phyloP scores from a whole-genome alignment of 371 early-diverging fungal species.

The Capillidium heterosporum region DNA sequence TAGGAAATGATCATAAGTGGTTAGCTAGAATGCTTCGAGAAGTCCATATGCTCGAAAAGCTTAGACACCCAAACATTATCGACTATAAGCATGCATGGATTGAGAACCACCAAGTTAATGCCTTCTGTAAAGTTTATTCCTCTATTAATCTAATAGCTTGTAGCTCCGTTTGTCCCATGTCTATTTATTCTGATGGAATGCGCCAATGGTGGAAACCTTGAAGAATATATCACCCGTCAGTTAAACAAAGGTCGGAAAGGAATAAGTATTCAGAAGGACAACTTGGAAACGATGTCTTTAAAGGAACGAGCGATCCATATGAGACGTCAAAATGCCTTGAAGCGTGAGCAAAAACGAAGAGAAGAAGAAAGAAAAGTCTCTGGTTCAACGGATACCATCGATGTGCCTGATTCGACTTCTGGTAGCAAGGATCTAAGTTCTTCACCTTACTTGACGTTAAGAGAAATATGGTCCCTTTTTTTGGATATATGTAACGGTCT shows the following conservation, averaged over 20 bases:
- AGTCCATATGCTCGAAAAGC: slow-evolving; percentile 71
- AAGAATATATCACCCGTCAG: slow-evolving; percentile 55
- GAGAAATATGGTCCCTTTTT: slow-evolving; percentile 68
- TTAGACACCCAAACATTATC: slow-evolving; percentile 80
- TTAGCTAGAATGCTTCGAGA: slow-evolving; percentile 84
- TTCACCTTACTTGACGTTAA: slow-evolving; percentile 25
- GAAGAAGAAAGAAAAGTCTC: background rate
- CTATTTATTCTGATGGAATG: slow-evolving; percentile 93
- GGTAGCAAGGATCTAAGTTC: background rate
- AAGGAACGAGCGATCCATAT: background rate
- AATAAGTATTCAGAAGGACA: background rate
- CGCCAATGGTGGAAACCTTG: slow-evolving; percentile 90
- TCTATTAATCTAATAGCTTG: background rate
- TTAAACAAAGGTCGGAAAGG: background rate
- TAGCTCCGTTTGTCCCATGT: slow-evolving; percentile 72
- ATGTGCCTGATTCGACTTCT: background rate
- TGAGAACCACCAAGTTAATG: slow-evolving; percentile 55
- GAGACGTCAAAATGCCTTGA: background rate
- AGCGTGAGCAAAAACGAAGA: background rate
- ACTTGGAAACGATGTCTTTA: background rate
- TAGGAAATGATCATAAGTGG: slow-evolving; percentile 71
- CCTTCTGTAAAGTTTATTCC: slow-evolving; percentile 33
- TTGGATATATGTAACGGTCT: slow-evolving; percentile 74
- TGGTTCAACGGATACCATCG: background rate
- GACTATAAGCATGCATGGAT: slow-evolving; percentile 90